Conservation (phyloP, 129 eudicot genomes). For the Artemisia argyi region DNA sequence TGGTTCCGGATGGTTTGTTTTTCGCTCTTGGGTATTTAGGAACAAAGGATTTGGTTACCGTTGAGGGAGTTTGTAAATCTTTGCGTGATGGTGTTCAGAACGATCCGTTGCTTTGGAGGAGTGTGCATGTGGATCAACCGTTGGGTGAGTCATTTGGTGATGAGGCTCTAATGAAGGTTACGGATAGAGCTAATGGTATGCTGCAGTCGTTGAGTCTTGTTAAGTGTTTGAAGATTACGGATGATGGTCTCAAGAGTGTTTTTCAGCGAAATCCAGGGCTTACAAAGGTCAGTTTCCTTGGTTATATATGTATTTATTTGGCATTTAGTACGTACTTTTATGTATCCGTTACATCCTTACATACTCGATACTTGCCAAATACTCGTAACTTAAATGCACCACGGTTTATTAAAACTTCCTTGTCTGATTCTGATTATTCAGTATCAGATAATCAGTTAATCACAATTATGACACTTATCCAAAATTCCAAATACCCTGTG, state of each 20-base stretch:
- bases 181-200: slow-evolving; percentile 59
- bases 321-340: neutral
- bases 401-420: neutral
- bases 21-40: slow-evolving; percentile 61
- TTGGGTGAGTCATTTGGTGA: slow-evolving; percentile 40
- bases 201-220: slow-evolving; percentile 59
- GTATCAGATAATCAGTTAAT: neutral
- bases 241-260: slow-evolving; percentile 51
- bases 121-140: slow-evolving; percentile 42
- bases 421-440: neutral
- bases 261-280: slow-evolving; percentile 47
- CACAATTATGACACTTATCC: neutral
- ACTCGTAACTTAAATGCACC: neutral
- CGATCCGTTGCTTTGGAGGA: slow-evolving; percentile 66
- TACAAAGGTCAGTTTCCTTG: slow-evolving; percentile 44
- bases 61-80: slow-evolving; percentile 72
- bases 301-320: neutral
- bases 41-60: slow-evolving; percentile 58
- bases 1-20: slow-evolving; percentile 54
- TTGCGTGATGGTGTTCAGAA: slow-evolving; percentile 50
- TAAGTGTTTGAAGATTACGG: slow-evolving; percentile 52
- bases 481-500: neutral
- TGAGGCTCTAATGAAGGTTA: slow-evolving; percentile 51
- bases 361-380: neutral
- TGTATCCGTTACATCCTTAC: neutral